A percentile compares a stretch with the other conserved stretches of the same genome.
phyloP scores from a whole-genome alignment of 192 early-diverging fungal genomes.

The Coemansia sp. region DNA sequence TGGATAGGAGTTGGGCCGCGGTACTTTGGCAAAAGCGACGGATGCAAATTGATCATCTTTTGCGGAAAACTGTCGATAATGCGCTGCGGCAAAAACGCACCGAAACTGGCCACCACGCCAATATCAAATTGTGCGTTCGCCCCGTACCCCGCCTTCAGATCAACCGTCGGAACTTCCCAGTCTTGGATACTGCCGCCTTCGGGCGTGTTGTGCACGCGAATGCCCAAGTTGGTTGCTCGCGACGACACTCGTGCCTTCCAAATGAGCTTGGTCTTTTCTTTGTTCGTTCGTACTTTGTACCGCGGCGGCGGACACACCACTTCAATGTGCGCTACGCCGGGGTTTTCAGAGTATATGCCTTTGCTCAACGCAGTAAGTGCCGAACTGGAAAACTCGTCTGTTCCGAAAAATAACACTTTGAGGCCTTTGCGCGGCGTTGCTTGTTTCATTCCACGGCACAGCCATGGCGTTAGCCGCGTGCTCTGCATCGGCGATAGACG shows the following conservation, averaged over 20 bases:
- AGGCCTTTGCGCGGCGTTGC: conserved; percentile 2
- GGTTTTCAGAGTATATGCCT: conserved; percentile 37
- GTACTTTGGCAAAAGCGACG: conserved; percentile 90
- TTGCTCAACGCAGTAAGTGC: conserved; percentile 61
- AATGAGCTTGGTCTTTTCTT: conserved; percentile 9
- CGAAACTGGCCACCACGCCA: conserved; percentile 92
- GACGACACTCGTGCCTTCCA: conserved; percentile 19
- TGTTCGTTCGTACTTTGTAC: conserved; percentile 8
- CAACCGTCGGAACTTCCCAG: conserved; percentile 16
- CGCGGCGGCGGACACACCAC: conserved; percentile 18
- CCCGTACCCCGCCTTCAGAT: not conserved
- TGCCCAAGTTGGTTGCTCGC: conserved; percentile 1
- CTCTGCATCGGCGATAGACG: no score
- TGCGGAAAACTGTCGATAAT: conserved; percentile 68
- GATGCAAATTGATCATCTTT: conserved; percentile 86
- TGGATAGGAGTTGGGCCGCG: conserved; percentile 93
- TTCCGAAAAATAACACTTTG: conserved; percentile 82
- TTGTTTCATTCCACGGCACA: no score
- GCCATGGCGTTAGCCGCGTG: no score
- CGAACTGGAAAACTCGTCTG: conserved; percentile 74
- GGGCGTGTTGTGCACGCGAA: conserved; percentile 7
- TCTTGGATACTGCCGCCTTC: not conserved
- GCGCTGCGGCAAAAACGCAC: conserved; percentile 76
- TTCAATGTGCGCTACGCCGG: conserved; percentile 15
- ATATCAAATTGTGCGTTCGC: conserved; percentile 62